Evolutionary conservation across 2,329 filamentous ascomycete species (phyloP), one percentile per base, ranked within the genome.

Genomic region (Xylaria sp.): DNA sequence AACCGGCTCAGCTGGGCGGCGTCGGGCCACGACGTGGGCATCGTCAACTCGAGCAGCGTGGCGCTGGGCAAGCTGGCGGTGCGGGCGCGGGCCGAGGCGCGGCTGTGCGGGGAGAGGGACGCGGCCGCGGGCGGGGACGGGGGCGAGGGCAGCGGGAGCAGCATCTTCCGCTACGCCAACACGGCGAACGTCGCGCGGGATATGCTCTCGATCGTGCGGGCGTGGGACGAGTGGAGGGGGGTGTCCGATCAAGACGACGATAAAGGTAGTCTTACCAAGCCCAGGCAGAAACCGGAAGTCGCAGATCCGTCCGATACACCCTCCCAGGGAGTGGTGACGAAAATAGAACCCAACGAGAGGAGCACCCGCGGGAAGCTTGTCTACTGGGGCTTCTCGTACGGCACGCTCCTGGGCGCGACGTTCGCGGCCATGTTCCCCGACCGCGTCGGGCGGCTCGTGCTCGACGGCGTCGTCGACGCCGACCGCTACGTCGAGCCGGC

Each of bases 391-490:
- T 71, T 74, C 53, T 75, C 71, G 16, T 76, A 76, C 50, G 74
- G 74, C 18, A 72, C 70, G 4, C 48, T 73, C 9, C 59, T 76
- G 8, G 75, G 75, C 2, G 66, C 66, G 6, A 74, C 71, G 2
- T 75, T 74, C 46, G 72, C 74, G 6, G 68, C 71, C 16, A 74
- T 76, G 69, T 75, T 73, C 48, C 74, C 75, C 8, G 71, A 76
- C 46, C 74, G 68, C 37, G 69, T 78, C 57, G 65, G 74, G 57
- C 68, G 75, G 54, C 58, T 80, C 47, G 71, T 83, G 19, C 50
- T 72, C 1, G 69, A 72, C 37, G 70, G 67, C 59, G 72, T 64
- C 5, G 64, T 72, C 7, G 64, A 72, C n/a, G 67, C 67, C n/a
- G 67, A 71, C 43, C 73, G 78, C 45, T 79, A 79, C 54, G 74